These are phyloP conservation scores for Cladophialophora exuberans DNA, from an alignment of 2,329 filamentous ascomycete species.

Conservation along the genomic window DNA sequence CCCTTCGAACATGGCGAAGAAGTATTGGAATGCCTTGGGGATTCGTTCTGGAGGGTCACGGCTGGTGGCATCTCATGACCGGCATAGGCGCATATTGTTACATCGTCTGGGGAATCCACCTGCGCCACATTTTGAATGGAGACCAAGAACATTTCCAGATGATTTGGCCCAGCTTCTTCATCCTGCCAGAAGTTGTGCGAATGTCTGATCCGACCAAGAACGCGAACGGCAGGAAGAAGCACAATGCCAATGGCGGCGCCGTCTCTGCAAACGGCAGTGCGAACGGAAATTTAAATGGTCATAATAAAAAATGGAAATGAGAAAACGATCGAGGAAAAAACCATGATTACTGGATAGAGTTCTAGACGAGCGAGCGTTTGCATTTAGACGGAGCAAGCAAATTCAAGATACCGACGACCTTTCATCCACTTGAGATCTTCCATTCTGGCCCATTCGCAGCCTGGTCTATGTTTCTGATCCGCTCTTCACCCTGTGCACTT, in stretches of 20 bases:
- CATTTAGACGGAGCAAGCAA: too few relatives aligned
- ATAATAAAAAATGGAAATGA: slow-evolving; percentile 9
- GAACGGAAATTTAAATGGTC: slow-evolving; percentile 11
- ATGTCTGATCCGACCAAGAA: slow-evolving; percentile 22
- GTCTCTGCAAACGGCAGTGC: not conserved
- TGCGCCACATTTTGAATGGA: slow-evolving; percentile 74
- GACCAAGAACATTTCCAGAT: slow-evolving; percentile 72
- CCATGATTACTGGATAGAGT: not conserved
- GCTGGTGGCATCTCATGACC: slow-evolving; percentile 81
- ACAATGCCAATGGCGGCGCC: not conserved
- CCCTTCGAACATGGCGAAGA: slow-evolving; percentile 67
- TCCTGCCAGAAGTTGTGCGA: slow-evolving; percentile 56
- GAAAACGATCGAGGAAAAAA: not conserved
- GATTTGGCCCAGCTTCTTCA: slow-evolving; percentile 67
- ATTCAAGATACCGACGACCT: too few relatives aligned
- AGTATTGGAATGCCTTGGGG: slow-evolving; percentile 78
- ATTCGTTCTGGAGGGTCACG: slow-evolving; percentile 72
- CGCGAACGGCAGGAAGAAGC: not conserved
- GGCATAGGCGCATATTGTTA: slow-evolving; percentile 82
- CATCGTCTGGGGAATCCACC: slow-evolving; percentile 81
- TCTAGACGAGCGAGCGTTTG: too few relatives aligned
- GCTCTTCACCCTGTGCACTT: too few relatives aligned
- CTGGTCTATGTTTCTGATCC: too few relatives aligned
- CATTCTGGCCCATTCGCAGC: too few relatives aligned
- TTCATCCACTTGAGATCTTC: too few relatives aligned